These are phyloP conservation scores for Tolypocladium ophioglossoides DNA, from an alignment of 2,329 filamentous ascomycete genomes.

Conservation along the genomic window DNA sequence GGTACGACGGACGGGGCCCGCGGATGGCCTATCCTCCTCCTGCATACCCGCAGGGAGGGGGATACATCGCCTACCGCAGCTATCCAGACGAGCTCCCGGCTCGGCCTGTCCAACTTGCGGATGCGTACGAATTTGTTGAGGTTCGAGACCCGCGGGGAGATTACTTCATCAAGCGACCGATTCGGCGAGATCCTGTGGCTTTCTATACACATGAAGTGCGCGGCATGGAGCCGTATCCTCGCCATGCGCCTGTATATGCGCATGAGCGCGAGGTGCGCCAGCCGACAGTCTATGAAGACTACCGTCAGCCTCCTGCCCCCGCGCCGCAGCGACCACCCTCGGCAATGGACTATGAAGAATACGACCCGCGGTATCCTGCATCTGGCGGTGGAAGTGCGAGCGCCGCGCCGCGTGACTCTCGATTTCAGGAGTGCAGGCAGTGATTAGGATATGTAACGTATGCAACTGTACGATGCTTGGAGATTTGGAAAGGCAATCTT, in stretches of 20 bases:
- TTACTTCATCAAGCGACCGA: slow-evolving; percentile 34
- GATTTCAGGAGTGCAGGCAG: neutral
- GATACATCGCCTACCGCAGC: slow-evolving; percentile 4
- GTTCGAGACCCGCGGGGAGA: slow-evolving; percentile 32
- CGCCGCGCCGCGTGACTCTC: neutral
- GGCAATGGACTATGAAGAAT: slow-evolving; percentile 24
- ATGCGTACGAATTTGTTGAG: slow-evolving; percentile 34
- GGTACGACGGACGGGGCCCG: neutral
- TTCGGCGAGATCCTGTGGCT: slow-evolving; percentile 16
- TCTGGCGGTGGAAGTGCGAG: neutral
- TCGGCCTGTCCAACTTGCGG: slow-evolving; percentile 7
- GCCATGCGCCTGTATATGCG: slow-evolving; percentile 2
- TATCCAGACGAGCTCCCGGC: slow-evolving; percentile 3
- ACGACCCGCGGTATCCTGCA: slow-evolving; percentile 31
- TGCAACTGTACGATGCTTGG: neutral
- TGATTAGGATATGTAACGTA: neutral
- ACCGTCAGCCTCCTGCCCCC: neutral
- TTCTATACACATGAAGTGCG: slow-evolving; percentile 15
- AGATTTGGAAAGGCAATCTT: no score
- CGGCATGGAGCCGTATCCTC: slow-evolving; percentile 5
- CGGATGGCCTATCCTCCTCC: neutral
- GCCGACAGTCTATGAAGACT: neutral
- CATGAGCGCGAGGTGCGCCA: neutral
- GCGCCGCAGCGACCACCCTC: neutral
- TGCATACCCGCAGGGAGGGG: neutral